Percentiles rank a stretch among this genome's conserved stretches.
These are phyloP conservation scores for Aspergillus melleus DNA, from an alignment of 2,329 filamentous ascomycete species.

Conservation along the genomic window DNA sequence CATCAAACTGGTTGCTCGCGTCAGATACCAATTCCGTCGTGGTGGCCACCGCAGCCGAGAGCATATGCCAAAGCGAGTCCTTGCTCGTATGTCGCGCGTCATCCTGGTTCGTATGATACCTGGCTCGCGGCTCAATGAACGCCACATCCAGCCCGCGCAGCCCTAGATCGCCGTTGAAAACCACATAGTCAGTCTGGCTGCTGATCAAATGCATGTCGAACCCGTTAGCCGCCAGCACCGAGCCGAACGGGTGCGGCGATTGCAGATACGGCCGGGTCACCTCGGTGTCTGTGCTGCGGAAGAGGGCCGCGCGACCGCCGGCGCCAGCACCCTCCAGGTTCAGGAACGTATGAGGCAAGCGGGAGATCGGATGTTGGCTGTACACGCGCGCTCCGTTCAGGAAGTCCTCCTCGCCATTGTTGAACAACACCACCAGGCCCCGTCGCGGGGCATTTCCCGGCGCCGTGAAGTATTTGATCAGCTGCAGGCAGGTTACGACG, in stretches of 20 bases:
- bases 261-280: conserved; percentile 76
- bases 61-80: conserved; percentile 86
- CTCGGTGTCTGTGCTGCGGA: conserved; percentile 83
- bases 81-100: conserved; percentile 71
- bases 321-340: conserved; percentile 95
- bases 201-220: conserved; percentile 77
- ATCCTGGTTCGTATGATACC: conserved; percentile 91
- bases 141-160: conserved; percentile 88
- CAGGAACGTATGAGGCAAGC: conserved; percentile 81
- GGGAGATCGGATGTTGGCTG: conserved; percentile 75
- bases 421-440: conserved; percentile 81
- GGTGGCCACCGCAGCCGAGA: conserved; percentile 77
- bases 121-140: conserved; percentile 80
- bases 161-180: conserved; percentile 75
- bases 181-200: conserved; percentile 85
- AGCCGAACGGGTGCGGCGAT: conserved; percentile 75
- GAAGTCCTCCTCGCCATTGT: conserved; percentile 95
- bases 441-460: conserved; percentile 70
- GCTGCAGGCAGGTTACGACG: conserved; percentile 79
- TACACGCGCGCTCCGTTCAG: conserved; percentile 85
- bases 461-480: conserved; percentile 82
- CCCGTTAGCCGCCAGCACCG: conserved; percentile 77
- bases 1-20: conserved; percentile 65
- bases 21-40: conserved; percentile 70
- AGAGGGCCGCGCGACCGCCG: conserved; percentile 82